phyloP scores from a whole-genome alignment of 2,329 filamentous ascomycete genomes.

The Zymoseptoria pseudotritici region DNA sequence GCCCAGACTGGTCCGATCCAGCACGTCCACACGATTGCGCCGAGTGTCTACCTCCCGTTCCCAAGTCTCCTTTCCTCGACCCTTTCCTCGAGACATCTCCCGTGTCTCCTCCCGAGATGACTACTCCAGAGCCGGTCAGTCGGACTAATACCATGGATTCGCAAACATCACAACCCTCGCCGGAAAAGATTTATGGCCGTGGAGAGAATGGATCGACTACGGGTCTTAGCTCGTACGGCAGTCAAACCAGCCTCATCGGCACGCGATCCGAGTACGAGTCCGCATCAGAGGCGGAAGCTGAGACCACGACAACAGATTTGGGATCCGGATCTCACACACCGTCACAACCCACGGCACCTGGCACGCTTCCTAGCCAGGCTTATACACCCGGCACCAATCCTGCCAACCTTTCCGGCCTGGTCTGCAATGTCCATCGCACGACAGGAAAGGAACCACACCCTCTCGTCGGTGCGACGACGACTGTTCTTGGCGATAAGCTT shows the following conservation, averaged over 20 bases:
- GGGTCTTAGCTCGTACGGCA: conserved; percentile 38
- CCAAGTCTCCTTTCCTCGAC: conserved; percentile 16
- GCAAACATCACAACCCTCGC: conserved; percentile 37
- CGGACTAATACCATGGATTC: conserved; percentile 43
- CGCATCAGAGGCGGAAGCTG: conserved; percentile 29
- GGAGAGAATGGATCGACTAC: conserved; percentile 30
- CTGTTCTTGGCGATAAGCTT: conserved; percentile 87
- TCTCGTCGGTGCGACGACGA: conserved; percentile 89
- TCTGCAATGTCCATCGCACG: conserved; percentile 68
- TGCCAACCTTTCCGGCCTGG: conserved; percentile 57
- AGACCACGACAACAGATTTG: conserved; percentile 17
- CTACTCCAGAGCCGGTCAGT: conserved; percentile 36
- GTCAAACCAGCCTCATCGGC: conserved; percentile 39
- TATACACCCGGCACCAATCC: conserved; percentile 2
- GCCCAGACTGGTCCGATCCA: conserved; percentile 39
- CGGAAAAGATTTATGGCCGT: conserved; percentile 33
- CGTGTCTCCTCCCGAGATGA: conserved; percentile 34
- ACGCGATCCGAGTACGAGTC: conserved; percentile 37
- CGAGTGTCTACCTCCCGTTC: conserved; percentile 5
- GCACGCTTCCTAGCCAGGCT: neutral
- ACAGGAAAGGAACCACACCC: conserved; percentile 87
- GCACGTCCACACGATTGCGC: conserved; percentile 22
- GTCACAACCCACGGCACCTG: conserved; percentile 19
- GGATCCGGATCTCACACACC: conserved; percentile 23
- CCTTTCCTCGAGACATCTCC: conserved; percentile 19